Base-by-base conservation (phyloP, 2,329 filamentous ascomycete genomes). In the Verticillium nonalfalfae region DNA sequence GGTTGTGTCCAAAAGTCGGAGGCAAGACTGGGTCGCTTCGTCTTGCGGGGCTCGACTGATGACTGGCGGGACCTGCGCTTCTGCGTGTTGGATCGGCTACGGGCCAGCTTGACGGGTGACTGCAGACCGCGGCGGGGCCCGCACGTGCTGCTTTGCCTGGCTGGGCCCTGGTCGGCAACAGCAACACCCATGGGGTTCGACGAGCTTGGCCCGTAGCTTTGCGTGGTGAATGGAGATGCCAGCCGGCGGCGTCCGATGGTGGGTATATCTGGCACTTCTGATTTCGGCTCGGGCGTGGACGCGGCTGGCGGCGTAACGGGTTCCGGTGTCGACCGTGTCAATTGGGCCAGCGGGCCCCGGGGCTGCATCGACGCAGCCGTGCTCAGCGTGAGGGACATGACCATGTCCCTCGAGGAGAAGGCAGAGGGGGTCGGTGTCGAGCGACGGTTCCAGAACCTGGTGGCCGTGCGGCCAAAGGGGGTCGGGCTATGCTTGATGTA, bases 361-460 rank as follows among this genome's bases (percentile, higher is more conserved):
- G 81, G 82, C 66, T 88, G 83, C 87, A 90, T 89, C 2, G 81
- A 81, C 52, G 87, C 84, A 1, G 86, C 81, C 1, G 86, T 89
- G 73, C 84, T 87, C 35, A 88, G 75, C 1, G 81, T 79, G 59
- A 90, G 76, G 11, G 87, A 89, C 68, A 88, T 75, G 52, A 81
- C 79, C 79, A 90, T 87, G 64, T 88, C 86, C 50, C 82, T 79
- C 11, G 81, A 82, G 1, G 80, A 84, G 69, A 89, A 89, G 11
- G 82, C 73, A 1, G 80, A 80, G 4, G 76, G 63, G 2, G 78
- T 77, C 3, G 82, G 78, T 13, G 78, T 80, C 35, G 76, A 76
- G 58, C 79, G 78, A 50, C 81, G 77, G 63, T 78, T 81, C 73
- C 78, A 79, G 63, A 78, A 76, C 26, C 82, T 79, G 36, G 76